Percentiles rank a stretch among this genome's conserved stretches.
phyloP scores from a whole-genome alignment of 805 yeast species.

The Saturnispora besseyi region DNA sequence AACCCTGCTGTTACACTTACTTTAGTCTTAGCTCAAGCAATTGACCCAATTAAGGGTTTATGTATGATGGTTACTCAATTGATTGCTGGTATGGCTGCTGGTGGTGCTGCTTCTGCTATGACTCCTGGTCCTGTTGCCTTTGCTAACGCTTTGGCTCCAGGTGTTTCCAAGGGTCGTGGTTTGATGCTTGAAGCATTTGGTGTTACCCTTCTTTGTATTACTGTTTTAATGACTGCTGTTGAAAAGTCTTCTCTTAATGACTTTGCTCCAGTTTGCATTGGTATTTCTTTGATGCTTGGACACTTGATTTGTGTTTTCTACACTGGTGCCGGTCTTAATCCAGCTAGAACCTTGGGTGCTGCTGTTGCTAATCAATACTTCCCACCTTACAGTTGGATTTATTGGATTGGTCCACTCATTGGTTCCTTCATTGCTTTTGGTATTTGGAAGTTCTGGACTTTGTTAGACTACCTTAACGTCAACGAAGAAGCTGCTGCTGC shows the following conservation, averaged over 20 bases:
- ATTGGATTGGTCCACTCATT: constrained; percentile 81
- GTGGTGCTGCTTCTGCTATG: constrained; percentile 79
- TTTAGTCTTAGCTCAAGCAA: constrained; percentile 61
- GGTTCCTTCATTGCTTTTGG: constrained; percentile 62
- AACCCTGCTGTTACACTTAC: constrained; percentile 83
- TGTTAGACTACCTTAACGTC: constrained; percentile 13
- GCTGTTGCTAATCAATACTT: constrained; percentile 49
- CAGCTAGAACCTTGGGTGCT: constrained; percentile 86
- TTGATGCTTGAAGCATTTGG: constrained; percentile 76
- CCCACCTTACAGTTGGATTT: constrained; percentile 84
- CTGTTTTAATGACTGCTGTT: constrained; percentile 77
- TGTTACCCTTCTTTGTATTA: constrained; percentile 60
- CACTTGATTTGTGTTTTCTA: constrained; percentile 74
- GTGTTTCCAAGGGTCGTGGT: constrained; percentile 64
- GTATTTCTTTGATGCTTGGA: constrained; percentile 71
- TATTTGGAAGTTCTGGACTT: constrained; percentile 58
- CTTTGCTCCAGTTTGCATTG: constrained; percentile 78
- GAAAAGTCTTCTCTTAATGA: constrained; percentile 69
- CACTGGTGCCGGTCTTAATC: constrained; percentile 90
- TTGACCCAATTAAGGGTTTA: constrained; percentile 62
- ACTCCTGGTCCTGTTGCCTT: constrained; percentile 73
- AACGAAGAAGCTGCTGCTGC: background rate
- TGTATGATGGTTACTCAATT: constrained; percentile 61
- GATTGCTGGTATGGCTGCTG: constrained; percentile 86
- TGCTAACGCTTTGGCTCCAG: constrained; percentile 65